Percentiles rank a stretch among this genome's conserved stretches.
Conservation (phyloP, 2,329 filamentous ascomycete genomes). For the Colletotrichum karsti region DNA sequence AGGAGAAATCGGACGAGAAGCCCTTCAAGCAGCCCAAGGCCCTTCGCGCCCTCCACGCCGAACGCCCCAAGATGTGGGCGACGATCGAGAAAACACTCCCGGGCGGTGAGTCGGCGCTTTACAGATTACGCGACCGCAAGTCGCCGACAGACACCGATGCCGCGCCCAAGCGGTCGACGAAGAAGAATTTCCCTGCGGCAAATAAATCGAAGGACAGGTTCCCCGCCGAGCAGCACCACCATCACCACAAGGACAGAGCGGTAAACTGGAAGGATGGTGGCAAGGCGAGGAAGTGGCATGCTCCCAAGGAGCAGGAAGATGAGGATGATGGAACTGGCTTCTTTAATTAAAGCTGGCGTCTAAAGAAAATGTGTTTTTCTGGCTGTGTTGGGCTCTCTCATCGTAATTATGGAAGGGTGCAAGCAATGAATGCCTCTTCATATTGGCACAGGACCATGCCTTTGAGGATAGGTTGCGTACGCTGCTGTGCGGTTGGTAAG, state of each 20-base stretch:
- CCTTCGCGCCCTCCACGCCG: conserved; percentile 46
- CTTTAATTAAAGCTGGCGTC: conserved; percentile 53
- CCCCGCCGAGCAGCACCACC: conserved; percentile 26
- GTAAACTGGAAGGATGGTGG: conserved; percentile 28
- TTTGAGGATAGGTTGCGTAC: no score
- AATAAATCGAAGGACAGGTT: neutral
- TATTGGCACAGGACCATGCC: no score
- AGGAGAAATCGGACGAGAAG: conserved; percentile 41
- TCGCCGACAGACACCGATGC: conserved; percentile 35
- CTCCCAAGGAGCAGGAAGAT: conserved; percentile 44
- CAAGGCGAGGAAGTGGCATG: conserved; percentile 38
- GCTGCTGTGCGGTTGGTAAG: no score
- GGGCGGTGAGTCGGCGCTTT: conserved; percentile 60
- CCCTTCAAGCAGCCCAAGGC: conserved; percentile 50
- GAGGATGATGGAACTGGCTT: conserved; percentile 66
- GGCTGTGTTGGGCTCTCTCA: no score
- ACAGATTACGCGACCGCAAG: conserved; percentile 63
- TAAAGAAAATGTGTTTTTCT: no score
- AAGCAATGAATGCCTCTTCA: no score
- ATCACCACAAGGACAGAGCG: conserved; percentile 24
- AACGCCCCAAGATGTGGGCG: conserved; percentile 71
- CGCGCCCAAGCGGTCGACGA: conserved; percentile 16
- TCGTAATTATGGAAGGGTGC: no score
- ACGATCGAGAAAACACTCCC: conserved; percentile 71
- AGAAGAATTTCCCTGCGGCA: neutral